These are phyloP conservation scores for Coemansia sp. DNA, from an alignment of 192 early-diverging fungal species.

Conservation along the genomic window DNA sequence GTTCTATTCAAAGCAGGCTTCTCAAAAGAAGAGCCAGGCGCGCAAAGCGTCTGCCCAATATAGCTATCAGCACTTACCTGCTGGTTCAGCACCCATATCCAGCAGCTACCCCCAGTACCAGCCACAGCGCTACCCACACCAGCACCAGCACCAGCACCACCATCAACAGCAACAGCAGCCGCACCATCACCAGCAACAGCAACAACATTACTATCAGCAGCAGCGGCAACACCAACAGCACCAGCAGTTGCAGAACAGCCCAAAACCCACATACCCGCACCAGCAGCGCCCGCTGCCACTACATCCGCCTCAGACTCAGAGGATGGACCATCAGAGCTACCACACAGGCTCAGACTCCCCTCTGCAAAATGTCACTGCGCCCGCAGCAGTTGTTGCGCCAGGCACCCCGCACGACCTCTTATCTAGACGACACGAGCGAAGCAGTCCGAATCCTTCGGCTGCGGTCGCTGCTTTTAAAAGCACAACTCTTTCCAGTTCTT, in stretches of 20 bases:
- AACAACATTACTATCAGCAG: conserved; percentile 5
- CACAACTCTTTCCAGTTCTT: conserved; percentile 10
- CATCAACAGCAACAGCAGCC: conserved; percentile 13
- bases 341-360: neutral
- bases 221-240: neutral
- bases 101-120: conserved; percentile 15
- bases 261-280: neutral
- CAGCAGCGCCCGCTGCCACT: conserved; percentile 3
- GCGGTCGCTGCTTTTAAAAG: neutral
- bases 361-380: neutral
- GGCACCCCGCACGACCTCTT: neutral
- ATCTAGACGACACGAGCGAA: neutral
- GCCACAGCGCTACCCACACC: conserved; percentile 5
- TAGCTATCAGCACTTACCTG: conserved; percentile 6
- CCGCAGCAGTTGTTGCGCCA: neutral
- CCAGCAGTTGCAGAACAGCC: neutral
- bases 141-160: conserved; percentile 8
- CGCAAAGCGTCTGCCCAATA: conserved; percentile 5
- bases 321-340: neutral
- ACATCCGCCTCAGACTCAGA: neutral
- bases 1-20: neutral
- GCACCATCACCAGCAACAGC: conserved; percentile 8
- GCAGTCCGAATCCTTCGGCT: conserved; percentile 1
- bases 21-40: neutral
- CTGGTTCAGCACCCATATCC: conserved; percentile 6